Conservation (phyloP, 805 yeast species). For the Pichia heedii region DNA sequence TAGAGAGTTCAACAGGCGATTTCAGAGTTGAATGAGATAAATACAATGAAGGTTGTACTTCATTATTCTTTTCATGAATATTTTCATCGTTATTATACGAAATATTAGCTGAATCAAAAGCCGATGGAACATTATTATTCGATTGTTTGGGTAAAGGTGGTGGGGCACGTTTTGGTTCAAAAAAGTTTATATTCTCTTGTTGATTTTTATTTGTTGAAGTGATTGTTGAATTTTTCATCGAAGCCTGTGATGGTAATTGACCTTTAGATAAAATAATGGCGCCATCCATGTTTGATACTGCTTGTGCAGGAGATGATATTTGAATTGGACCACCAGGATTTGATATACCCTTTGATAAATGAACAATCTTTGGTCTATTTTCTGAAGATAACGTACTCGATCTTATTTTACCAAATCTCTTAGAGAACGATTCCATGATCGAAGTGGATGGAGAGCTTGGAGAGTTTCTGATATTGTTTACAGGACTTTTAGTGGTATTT, state of each 20-base stretch:
- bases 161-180: conserved; percentile 9
- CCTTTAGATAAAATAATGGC: background rate
- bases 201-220: background rate
- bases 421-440: conserved; percentile 22
- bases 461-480: conserved; percentile 2
- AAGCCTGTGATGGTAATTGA: background rate
- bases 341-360: conserved; percentile 17
- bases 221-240: background rate
- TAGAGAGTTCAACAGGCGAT: conserved; percentile 4
- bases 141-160: conserved; percentile 8
- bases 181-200: background rate
- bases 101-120: background rate
- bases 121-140: background rate
- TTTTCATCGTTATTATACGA: background rate
- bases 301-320: conserved; percentile 13
- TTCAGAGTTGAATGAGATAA: background rate
- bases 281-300: background rate
- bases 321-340: conserved; percentile 15
- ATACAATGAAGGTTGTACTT: background rate
- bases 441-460: conserved; percentile 21
- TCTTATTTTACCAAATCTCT: conserved; percentile 17
- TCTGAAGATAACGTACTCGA: conserved; percentile 1
- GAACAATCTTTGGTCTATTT: conserved; percentile 17
- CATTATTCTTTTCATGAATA: background rate
- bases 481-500: background rate